These are phyloP conservation scores for Zizania latifolia DNA, from an alignment of 176 grass and related monocot genomes.

Conservation along the genomic window DNA sequence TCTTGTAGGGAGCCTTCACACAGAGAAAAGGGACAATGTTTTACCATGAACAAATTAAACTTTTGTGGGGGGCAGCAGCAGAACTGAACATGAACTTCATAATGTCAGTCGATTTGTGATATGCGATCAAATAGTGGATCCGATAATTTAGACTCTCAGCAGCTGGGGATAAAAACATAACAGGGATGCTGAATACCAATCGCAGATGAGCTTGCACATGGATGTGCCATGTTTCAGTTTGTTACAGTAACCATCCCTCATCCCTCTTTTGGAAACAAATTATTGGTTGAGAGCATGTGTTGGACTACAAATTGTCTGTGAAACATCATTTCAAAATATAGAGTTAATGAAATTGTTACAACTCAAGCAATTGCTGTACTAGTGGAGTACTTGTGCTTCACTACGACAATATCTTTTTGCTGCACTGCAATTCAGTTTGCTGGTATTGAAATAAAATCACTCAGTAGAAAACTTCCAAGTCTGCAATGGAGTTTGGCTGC, in stretches of 20 bases:
- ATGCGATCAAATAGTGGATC: neutral
- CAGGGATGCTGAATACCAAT: neutral
- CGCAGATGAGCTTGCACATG: neutral
- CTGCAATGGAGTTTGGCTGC: neutral
- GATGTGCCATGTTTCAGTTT: neutral
- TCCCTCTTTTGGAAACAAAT: too few species aligned
- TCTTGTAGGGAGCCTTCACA: slow-evolving; percentile 76
- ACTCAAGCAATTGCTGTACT: slow-evolving; percentile 7
- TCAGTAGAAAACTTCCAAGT: neutral
- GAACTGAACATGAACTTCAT: neutral
- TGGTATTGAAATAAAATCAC: neutral
- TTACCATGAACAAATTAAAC: slow-evolving; percentile 8
- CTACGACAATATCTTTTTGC: neutral
- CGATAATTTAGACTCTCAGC: neutral
- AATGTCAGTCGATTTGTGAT: neutral
- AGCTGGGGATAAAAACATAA: too few species aligned
- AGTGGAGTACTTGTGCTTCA: neutral
- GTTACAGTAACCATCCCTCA: neutral
- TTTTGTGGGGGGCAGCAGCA: neutral
- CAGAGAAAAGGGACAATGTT: slow-evolving; percentile 1
- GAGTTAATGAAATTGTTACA: neutral
- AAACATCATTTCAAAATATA: neutral
- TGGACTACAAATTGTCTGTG: neutral
- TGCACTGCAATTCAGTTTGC: neutral
- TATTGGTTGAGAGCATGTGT: neutral